These are phyloP conservation scores for Ascomycota sp. DNA, from an alignment of 2,329 filamentous ascomycete genomes.

Conservation along the genomic window DNA sequence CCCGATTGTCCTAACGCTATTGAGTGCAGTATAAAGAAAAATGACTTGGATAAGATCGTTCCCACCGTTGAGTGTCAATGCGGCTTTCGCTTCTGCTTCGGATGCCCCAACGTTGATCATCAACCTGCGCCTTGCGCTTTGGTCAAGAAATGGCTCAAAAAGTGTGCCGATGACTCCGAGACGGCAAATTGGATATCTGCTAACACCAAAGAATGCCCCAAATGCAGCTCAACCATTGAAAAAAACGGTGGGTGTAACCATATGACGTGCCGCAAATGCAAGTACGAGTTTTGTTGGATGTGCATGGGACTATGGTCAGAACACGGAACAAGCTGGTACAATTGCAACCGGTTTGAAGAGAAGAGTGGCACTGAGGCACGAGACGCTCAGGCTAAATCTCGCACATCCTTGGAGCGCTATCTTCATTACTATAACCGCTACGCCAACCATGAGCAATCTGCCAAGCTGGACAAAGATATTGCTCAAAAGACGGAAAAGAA, in stretches of 20 bases:
- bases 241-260: constrained; percentile 98
- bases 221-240: constrained; percentile 90
- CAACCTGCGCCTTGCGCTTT: constrained; percentile 81
- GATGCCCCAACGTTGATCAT: constrained; percentile 75
- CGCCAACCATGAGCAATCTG: constrained; percentile 95
- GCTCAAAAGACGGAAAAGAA: constrained; percentile 96
- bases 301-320: constrained; percentile 99
- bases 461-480: constrained; percentile 88
- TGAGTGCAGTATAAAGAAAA: constrained; percentile 73
- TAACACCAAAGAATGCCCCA: constrained; percentile 95
- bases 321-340: constrained; percentile 98
- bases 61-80: constrained; percentile 79
- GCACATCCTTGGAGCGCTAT: constrained; percentile 85
- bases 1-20: constrained; percentile 93
- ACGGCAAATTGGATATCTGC: constrained; percentile 99
- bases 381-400: constrained; percentile 77
- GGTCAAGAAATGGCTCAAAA: constrained; percentile 92
- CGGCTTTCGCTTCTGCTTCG: constrained; percentile 83
- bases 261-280: constrained; percentile 93
- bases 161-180: constrained; percentile 94
- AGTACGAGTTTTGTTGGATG: constrained; percentile 98
- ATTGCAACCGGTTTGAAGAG: constrained; percentile 93
- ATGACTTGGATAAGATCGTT: constrained; percentile 66
- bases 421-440: constrained; percentile 98
- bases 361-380: constrained; percentile 82